phyloP scores from a whole-genome alignment of 805 yeast species.

The Candida stauntonica region DNA sequence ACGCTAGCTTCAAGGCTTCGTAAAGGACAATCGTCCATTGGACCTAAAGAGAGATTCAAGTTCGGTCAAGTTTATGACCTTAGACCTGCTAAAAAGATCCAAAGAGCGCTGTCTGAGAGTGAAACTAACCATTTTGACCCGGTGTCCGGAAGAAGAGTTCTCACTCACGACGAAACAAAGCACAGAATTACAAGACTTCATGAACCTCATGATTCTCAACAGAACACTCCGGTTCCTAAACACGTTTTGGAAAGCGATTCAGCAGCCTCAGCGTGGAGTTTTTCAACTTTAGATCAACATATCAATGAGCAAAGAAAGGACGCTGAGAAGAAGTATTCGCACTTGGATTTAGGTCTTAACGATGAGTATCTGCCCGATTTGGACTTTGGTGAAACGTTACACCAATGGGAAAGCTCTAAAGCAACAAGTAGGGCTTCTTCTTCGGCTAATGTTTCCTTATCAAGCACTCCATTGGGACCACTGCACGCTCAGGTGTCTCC shows the following conservation, averaged over 20 bases:
- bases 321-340: conserved; percentile 5
- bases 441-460: conserved; percentile 12
- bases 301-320: conserved; percentile 1
- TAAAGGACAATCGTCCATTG: conserved; percentile 5
- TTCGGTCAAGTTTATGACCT: conserved; percentile 1
- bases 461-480: conserved; percentile 25
- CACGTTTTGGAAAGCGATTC: too few species aligned
- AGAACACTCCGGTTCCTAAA: too few species aligned
- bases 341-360: conserved; percentile 43
- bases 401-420: conserved; percentile 39
- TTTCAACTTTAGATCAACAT: conserved; percentile 4
- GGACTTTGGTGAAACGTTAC: conserved; percentile 47
- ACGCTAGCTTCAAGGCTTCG: conserved; percentile 4
- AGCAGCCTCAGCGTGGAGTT: conserved; percentile 5
- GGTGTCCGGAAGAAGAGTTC: conserved; percentile 48
- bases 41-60: conserved; percentile 3
- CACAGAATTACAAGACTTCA: conserved; percentile 38
- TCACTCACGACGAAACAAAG: conserved; percentile 41
- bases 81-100: conserved; percentile 29
- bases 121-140: conserved; percentile 58
- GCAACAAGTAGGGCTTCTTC: conserved; percentile 7
- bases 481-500: conserved; percentile 34
- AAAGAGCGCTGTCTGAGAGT: conserved; percentile 60
- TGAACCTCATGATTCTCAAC: too few species aligned
- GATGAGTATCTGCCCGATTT: conserved; percentile 78